Percentiles rank a stretch among this genome's conserved stretches.
Evolutionary conservation across 2,329 filamentous ascomycete genomes (phyloP).

Genomic region (Pseudovirgaria hyperparasitica): DNA sequence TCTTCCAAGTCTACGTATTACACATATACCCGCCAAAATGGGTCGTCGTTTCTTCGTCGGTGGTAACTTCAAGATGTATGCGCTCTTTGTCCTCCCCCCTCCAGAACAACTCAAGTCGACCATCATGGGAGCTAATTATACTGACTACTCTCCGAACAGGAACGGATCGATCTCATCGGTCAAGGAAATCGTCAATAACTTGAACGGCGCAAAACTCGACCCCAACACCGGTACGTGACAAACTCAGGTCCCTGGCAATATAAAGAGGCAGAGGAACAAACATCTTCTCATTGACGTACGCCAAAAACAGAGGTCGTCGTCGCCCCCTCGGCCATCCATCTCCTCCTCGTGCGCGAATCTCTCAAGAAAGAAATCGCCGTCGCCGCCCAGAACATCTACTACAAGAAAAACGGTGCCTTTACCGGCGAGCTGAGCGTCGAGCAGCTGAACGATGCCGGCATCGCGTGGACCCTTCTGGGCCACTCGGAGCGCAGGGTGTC

Average conservation of each 20-base stretch:
- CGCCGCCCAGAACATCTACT: slow-evolving; percentile 91
- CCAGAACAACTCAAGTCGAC: slow-evolving; percentile 10
- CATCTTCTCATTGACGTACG: no score
- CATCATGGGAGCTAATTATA: no score
- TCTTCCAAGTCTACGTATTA: no score
- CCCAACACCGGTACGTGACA: slow-evolving; percentile 51
- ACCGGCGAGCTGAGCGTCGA: slow-evolving; percentile 91
- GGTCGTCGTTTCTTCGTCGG: slow-evolving; percentile 94
- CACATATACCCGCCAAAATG: slow-evolving; percentile 47
- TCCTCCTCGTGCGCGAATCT: slow-evolving; percentile 70
- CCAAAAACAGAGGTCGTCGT: slow-evolving; percentile 80
- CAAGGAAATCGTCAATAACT: slow-evolving; percentile 77
- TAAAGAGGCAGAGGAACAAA: no score
- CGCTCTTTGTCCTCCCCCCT: slow-evolving; percentile 7
- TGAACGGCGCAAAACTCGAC: slow-evolving; percentile 78
- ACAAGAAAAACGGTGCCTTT: slow-evolving; percentile 93
- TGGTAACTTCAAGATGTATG: slow-evolving; percentile 99
- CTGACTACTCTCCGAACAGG: slow-evolving; percentile 39
- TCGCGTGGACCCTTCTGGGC: slow-evolving; percentile 84
- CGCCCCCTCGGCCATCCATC: slow-evolving; percentile 81
- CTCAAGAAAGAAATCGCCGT: slow-evolving; percentile 68
- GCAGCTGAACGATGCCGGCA: slow-evolving; percentile 78
- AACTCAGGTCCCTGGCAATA: no score
- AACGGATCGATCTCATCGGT: slow-evolving; percentile 87
- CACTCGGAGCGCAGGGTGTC: slow-evolving; percentile 93